These are phyloP conservation scores for Petunia hybrid DNA, from an alignment of 305 asterid genomes.

Conservation along the genomic window DNA sequence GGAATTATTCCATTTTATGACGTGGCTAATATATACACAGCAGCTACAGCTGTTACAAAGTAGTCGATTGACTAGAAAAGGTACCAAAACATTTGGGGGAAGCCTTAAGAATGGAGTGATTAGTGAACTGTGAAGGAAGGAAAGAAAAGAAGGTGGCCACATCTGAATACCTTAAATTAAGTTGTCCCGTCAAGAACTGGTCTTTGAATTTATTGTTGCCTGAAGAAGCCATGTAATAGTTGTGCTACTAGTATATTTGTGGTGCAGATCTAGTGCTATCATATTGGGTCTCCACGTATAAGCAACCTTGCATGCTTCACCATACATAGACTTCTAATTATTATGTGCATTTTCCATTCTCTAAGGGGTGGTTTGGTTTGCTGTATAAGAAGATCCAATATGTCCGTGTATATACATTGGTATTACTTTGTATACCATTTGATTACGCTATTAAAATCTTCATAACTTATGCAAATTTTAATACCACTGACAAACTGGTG, in stretches of 20 bases:
- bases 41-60: conserved; percentile 18
- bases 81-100: not conserved
- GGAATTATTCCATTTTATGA: not conserved
- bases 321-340: not conserved
- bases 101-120: not conserved
- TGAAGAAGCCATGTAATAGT: not conserved
- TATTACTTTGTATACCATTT: too few relatives aligned
- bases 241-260: conserved; percentile 20
- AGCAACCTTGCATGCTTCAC: conserved; percentile 35
- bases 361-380: too few relatives aligned
- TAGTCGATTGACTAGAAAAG: not conserved
- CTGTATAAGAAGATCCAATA: too few relatives aligned
- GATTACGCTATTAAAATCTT: too few relatives aligned
- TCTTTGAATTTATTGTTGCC: conserved; percentile 14
- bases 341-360: not conserved
- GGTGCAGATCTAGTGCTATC: conserved; percentile 28
- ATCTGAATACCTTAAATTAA: not conserved
- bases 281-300: conserved; percentile 42
- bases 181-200: conserved; percentile 23
- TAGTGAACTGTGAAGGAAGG: not conserved
- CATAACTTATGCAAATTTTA: too few relatives aligned
- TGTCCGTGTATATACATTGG: too few relatives aligned
- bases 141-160: not conserved
- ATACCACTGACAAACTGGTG: too few relatives aligned
- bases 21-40: not conserved